These are phyloP conservation scores for Dillenia suffruticosa DNA, from an alignment of 164 flowering plant genomes.

Conservation along the genomic window DNA sequence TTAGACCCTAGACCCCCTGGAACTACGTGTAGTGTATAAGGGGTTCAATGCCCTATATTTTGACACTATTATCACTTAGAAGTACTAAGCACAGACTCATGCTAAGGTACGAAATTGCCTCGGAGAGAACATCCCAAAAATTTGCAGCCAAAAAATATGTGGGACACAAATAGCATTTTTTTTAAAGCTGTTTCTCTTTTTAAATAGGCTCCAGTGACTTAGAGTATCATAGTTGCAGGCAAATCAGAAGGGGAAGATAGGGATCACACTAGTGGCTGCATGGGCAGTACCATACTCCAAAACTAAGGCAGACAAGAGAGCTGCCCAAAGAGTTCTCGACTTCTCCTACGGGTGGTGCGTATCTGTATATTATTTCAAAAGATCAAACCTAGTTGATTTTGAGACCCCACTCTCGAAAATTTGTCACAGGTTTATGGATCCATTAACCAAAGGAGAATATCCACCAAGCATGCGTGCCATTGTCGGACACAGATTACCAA, in stretches of 20 bases:
- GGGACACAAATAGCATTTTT: no score
- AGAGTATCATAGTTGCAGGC: background rate
- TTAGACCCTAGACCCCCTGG: no score
- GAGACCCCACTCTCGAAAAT: background rate
- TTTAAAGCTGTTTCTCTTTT: no score
- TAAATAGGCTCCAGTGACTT: no score
- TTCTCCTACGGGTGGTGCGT: conserved; percentile 51
- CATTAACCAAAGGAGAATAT: conserved; percentile 32
- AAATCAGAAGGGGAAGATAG: conserved; percentile 17
- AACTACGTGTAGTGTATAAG: no score
- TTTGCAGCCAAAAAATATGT: no score
- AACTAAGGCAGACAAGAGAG: conserved; percentile 12
- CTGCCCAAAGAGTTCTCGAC: conserved; percentile 36
- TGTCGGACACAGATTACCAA: conserved; percentile 31
- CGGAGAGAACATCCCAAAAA: no score
- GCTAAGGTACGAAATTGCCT: no score
- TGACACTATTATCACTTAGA: no score
- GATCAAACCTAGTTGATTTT: background rate
- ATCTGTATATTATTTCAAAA: background rate
- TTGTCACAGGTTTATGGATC: conserved; percentile 31
- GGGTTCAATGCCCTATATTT: no score
- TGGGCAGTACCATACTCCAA: conserved; percentile 30
- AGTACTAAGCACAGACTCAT: no score
- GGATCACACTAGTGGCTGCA: conserved; percentile 23
- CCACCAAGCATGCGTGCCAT: conserved; percentile 24